A percentile compares a stretch with the other conserved stretches of the same genome.
phyloP scores from a whole-genome alignment of 352 stramenopile species.

The Globisporangium spinosum region DNA sequence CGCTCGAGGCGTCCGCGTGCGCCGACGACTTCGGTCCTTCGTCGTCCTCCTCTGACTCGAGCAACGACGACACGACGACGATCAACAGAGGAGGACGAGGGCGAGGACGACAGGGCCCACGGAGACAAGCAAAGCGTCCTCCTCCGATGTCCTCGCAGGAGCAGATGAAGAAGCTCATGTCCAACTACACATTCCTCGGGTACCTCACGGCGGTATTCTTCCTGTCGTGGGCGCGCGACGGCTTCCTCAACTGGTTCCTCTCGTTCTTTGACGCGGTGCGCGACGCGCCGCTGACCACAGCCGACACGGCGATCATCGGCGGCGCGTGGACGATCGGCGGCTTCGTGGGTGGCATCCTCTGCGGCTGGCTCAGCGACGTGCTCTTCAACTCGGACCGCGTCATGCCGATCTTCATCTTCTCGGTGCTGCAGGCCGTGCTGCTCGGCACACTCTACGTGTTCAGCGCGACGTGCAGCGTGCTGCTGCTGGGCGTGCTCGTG shows the following conservation, averaged over 20 bases:
- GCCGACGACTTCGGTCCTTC: conserved; percentile 22
- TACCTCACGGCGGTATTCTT: conserved; percentile 72
- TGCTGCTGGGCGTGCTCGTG: conserved; percentile 45
- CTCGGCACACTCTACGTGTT: conserved; percentile 55
- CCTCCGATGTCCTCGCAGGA: conserved; percentile 31
- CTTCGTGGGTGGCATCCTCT: conserved; percentile 66
- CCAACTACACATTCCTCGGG: conserved; percentile 61
- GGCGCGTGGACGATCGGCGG: conserved; percentile 74
- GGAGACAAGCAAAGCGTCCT: background rate
- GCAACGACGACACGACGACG: conserved; percentile 8
- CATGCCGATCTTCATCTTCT: conserved; percentile 74
- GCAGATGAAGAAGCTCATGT: conserved; percentile 50
- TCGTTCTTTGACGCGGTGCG: conserved; percentile 75
- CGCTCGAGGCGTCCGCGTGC: conserved; percentile 39
- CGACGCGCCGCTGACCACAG: conserved; percentile 32
- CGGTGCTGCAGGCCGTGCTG: conserved; percentile 49
- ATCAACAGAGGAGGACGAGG: conserved; percentile 11
- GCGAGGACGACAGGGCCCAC: background rate
- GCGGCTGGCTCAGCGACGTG: conserved; percentile 66
- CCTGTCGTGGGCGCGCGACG: conserved; percentile 62
- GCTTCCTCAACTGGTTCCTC: conserved; percentile 77
- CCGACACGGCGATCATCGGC: conserved; percentile 59
- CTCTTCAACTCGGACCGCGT: conserved; percentile 66
- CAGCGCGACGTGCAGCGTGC: conserved; percentile 46
- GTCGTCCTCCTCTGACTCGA: conserved; percentile 10